Base-by-base conservation (phyloP, 75 land plant genomes). In the Ceratopteris richardii region DNA sequence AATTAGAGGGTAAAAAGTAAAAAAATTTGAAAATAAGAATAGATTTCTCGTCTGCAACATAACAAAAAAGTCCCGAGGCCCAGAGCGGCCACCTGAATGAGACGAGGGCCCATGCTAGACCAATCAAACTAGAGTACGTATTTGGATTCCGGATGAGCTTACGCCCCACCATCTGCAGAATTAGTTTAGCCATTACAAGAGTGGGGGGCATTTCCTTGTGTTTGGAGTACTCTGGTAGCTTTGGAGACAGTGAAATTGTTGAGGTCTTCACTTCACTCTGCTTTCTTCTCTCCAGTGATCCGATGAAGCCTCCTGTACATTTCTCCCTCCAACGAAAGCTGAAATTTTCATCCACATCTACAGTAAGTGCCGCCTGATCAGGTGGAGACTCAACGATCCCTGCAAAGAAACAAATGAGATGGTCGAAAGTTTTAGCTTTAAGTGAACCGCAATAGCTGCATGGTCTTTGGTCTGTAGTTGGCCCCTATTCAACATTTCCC, bases 101-200 rank as follows among this genome's bases (percentile, higher is more conserved):
- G 7, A 82, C 37, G 31, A 82, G 68, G 16, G 85, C 61, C 85
- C 86, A 82, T 20, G 63, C 43, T 43, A 82, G 54, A 17, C 86
- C 86, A 16, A 82, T 31, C 51, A 82, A 50, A 61, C 84, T 82
- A 50, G 86, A 82, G 29, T 82, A 82, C 13, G 86, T 82, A 42
- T 82, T 82, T 1, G 86, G 86, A 41, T 82, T 82, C 31, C 86
- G 62, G 51, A 82, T 63, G 59, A 82, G 86, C 64, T 82, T 82
- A 41, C 84, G 52, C 66, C 84, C 76, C 25, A 81, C 83, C 85
- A 82, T 82, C 58, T 69, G 72, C 31, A 81, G 67, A 23, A 82
- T 82, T 14, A 82, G 79, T 62, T 73, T 64, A 0, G 74, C 67
- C 85, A 82, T 82, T 39, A 82, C 83, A 19, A 72, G 65, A 10